Evolutionary conservation across 768 basidiomycete genomes (phyloP), one percentile per base, ranked within the genome.

Genomic region (Boletus sp.): DNA sequence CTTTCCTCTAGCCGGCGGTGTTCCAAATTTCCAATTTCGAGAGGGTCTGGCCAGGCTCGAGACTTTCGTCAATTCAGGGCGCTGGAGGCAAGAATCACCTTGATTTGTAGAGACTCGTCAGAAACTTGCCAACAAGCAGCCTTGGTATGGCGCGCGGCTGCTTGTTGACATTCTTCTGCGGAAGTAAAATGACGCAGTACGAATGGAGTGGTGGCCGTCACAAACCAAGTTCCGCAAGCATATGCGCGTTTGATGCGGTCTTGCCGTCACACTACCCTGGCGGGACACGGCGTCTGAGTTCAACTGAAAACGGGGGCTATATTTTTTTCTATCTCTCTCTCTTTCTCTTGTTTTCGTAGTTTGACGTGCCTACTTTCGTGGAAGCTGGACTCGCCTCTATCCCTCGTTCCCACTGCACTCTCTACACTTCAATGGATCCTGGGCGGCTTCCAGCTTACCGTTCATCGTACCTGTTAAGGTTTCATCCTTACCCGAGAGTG

Each of bases 401-500:
- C 45, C 41, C 50, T 33, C 40, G 30, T 9, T 44, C 46, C 30
- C 55, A 5, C 47, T 45, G 30, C 33, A 15, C 41, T 49, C 30
- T 46, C 14, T 17, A 46, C 33, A 28, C 32, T 39, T 30, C 10
- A 30, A 66, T 72, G 66, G 66, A 70, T 40, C 35, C 49, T 0
- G 40, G 44, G 0, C 42, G 59, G 0, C 56, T 71, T 0, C 71
- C 70, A 0, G 48, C 64, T 39, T 71, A 72, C 47, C 65, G 70
- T 12, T 70, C 67, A 2, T 71, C 70, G 0, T 60, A 73, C 35
- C 46, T 73, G 6, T 44, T 67, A 29, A 55, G 70, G 18, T 73
- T 58, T 20, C 69, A 70, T 54, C 69, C 69, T 35, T 70, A 70
- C 55, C 69, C 69, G 42, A 67, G 71, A 37, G 44, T 47, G 32